phyloP scores from a whole-genome alignment of 768 basidiomycete genomes.

The Tricholoma bakamatsutake region DNA sequence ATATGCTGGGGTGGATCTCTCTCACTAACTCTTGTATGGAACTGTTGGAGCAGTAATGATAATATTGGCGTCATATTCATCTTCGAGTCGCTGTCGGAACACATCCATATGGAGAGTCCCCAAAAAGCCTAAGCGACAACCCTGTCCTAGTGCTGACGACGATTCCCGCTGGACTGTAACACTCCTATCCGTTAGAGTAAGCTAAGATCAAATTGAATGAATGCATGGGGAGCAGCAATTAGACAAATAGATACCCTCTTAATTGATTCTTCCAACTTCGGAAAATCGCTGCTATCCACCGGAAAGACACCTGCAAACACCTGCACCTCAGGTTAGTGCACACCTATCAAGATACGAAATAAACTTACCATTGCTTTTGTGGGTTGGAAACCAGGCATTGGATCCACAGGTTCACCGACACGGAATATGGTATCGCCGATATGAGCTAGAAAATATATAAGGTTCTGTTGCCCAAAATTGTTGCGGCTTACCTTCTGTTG shows the following conservation, averaged over 20 bases:
- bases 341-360: not conserved
- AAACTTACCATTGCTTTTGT: constrained; percentile 83
- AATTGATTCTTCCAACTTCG: constrained; percentile 94
- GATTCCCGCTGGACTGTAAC: constrained; percentile 90
- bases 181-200: constrained; percentile 82
- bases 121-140: constrained; percentile 90
- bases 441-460: constrained; percentile 48
- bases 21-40: constrained; percentile 70
- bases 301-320: constrained; percentile 96
- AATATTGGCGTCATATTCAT: constrained; percentile 92
- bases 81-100: constrained; percentile 92
- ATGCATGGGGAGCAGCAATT: constrained; percentile 4
- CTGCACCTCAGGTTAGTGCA: constrained; percentile 29
- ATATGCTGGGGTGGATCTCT: constrained; percentile 5
- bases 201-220: constrained; percentile 32
- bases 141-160: constrained; percentile 92
- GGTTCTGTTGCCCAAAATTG: not conserved
- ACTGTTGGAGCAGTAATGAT: constrained; percentile 96
- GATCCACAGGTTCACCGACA: constrained; percentile 65
- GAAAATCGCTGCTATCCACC: constrained; percentile 84
- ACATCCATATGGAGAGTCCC: constrained; percentile 97
- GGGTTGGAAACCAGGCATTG: constrained; percentile 88
- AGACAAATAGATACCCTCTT: constrained; percentile 53
- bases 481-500: constrained; percentile 68
- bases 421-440: constrained; percentile 92